A percentile compares a stretch with the other conserved stretches of the same genome.
Evolutionary conservation across 2,329 filamentous ascomycete species (phyloP).

Genomic region (Apiospora sp.): DNA sequence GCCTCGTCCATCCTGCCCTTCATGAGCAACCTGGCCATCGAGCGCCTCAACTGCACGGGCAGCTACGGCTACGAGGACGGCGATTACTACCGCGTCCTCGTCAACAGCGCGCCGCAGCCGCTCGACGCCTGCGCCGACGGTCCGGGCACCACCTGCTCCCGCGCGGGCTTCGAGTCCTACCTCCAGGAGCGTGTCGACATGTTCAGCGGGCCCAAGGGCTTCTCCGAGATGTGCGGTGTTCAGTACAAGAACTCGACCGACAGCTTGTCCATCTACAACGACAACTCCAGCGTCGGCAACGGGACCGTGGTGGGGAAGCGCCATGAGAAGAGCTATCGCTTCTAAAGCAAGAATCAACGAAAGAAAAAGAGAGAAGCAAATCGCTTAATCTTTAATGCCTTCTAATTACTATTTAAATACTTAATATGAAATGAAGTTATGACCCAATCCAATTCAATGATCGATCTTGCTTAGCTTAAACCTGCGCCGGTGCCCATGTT

Average conservation of each 20-base stretch:
- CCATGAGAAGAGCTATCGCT: constrained; percentile 32
- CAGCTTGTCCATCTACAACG: constrained; percentile 39
- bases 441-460: not conserved
- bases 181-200: constrained; percentile 47
- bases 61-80: constrained; percentile 62
- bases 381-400: constrained; percentile 18
- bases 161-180: constrained; percentile 48
- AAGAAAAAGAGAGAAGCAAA: not conserved
- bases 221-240: constrained; percentile 48
- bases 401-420: not conserved
- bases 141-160: constrained; percentile 53
- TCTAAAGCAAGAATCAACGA: constrained; percentile 22
- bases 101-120: constrained; percentile 53
- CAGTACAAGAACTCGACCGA: constrained; percentile 42
- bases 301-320: constrained; percentile 42
- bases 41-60: constrained; percentile 67
- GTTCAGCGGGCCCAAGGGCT: constrained; percentile 45
- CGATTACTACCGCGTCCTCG: constrained; percentile 56
- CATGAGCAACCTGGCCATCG: constrained; percentile 71
- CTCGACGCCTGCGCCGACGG: constrained; percentile 52
- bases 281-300: constrained; percentile 36
- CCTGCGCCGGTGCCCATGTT: not conserved
- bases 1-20: constrained; percentile 71
- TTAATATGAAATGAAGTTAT: constrained; percentile 17
- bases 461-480: not conserved